Evolutionary conservation across 2,329 filamentous ascomycete genomes (phyloP), one percentile per base, ranked within the genome.

Genomic region (Ophiostoma pallidulum): DNA sequence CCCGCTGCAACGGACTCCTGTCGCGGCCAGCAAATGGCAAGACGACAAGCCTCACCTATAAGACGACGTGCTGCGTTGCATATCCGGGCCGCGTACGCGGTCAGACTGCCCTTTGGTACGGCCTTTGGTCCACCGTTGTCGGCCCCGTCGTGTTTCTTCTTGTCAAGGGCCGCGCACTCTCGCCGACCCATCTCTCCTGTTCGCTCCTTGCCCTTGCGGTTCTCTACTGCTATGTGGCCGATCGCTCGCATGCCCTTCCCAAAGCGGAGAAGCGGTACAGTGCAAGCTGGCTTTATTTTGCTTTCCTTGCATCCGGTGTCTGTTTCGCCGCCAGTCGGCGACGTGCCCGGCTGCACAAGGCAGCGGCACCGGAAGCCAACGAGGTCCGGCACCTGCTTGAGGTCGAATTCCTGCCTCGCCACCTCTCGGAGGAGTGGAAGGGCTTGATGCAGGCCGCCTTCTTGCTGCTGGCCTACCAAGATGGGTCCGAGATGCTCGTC

Each of bases 391-490:
- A 38, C 3, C 20, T 33, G n/a, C 32, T 53, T 16, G 60, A 64
- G 42, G 58, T 64, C 32, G 61, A 61, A 1, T 72, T 75, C 45
- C 62, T 82, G 5, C 68, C 72, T 1, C 68, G 78, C 43, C 66
- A 72, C 39, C 75, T 82, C 54, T 76, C 74, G 0, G 71, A 82
- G 51, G 80, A 84, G 58, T 80, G 78, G 71, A 83, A 82, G 62
- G 80, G 80, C 2, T 74, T 77, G 68, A 78, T 83, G 74, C 78
- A 82, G 53, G 66, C 69, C 13, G 60, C 71, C 16, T 64, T 76
- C 37, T 61, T 80, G 16, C 63, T 71, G 40, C 55, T 71, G 4
- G 62, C 77, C 12, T 82, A 79, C 55, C 73, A 79, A 29, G 69
- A 73, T 18, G 73, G 70, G 22, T 74, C 70, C 7, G 65, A 66